These are phyloP conservation scores for Geotrichum australiense DNA, from an alignment of 1,139 yeast genomes.

Conservation along the genomic window DNA sequence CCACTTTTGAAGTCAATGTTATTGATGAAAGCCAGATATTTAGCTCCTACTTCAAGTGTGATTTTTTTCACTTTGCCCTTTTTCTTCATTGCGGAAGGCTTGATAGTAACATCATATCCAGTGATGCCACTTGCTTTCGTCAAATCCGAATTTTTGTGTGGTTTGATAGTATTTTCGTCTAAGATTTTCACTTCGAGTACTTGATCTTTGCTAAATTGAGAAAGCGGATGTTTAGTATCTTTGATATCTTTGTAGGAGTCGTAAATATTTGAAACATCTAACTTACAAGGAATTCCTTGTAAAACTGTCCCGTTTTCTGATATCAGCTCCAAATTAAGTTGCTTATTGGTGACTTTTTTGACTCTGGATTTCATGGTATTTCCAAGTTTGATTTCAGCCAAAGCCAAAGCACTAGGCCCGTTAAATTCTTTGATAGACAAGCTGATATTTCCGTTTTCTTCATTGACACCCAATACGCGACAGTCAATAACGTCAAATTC, in stretches of 20 bases:
- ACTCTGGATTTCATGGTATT: slow-evolving; percentile 53
- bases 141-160: slow-evolving; percentile 61
- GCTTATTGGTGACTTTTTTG: slow-evolving; percentile 62
- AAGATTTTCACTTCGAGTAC: slow-evolving; percentile 57
- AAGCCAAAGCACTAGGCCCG: slow-evolving; percentile 19
- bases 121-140: slow-evolving; percentile 51
- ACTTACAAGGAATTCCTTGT: slow-evolving; percentile 58
- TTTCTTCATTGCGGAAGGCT: slow-evolving; percentile 36
- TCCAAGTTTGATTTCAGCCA: slow-evolving; percentile 51
- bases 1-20: not conserved
- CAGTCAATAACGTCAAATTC: slow-evolving; percentile 63
- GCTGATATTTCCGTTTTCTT: slow-evolving; percentile 9
- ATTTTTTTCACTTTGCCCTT: slow-evolving; percentile 2
- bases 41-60: slow-evolving; percentile 1
- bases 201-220: slow-evolving; percentile 51
- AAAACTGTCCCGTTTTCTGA: slow-evolving; percentile 51
- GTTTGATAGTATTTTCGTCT: slow-evolving; percentile 61
- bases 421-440: slow-evolving; percentile 18
- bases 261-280: slow-evolving; percentile 69
- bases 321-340: slow-evolving; percentile 59
- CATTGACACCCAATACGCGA: slow-evolving; percentile 22
- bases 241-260: slow-evolving; percentile 49
- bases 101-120: slow-evolving; percentile 60
- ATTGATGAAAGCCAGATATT: slow-evolving; percentile 1
- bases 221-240: slow-evolving; percentile 53